These are phyloP conservation scores for Seminavis robusta DNA, from an alignment of 108 stramenopile genomes.

Conservation along the genomic window DNA sequence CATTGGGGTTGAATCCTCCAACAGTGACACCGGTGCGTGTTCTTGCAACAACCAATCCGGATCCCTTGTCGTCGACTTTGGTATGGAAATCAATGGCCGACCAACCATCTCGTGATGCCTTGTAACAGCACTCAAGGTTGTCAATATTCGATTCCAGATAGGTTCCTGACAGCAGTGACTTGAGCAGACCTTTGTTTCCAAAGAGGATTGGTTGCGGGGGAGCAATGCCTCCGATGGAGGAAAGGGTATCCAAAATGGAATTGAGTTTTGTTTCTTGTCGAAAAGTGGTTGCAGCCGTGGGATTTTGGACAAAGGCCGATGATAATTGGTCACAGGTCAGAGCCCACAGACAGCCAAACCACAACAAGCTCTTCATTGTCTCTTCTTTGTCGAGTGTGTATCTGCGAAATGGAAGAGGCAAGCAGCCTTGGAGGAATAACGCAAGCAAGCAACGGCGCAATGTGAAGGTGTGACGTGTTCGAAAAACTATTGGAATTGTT, in stretches of 20 bases:
- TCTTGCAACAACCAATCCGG: constrained; percentile 59
- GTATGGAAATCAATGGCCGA: constrained; percentile 74
- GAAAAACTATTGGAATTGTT: too few species aligned
- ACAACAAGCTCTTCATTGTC: too few species aligned
- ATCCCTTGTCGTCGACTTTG: constrained; percentile 61
- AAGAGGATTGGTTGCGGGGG: background rate
- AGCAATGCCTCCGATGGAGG: background rate
- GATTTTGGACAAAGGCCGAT: too few species aligned
- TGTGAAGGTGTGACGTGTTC: too few species aligned
- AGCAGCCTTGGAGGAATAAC: too few species aligned
- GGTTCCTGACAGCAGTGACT: background rate
- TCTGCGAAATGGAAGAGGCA: too few species aligned
- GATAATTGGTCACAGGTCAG: too few species aligned
- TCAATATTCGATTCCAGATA: too few species aligned
- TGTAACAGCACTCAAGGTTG: constrained; percentile 32
- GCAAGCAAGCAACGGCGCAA: too few species aligned
- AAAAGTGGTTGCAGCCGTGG: too few species aligned
- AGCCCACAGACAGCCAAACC: too few species aligned
- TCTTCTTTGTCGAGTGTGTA: too few species aligned
- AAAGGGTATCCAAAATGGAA: background rate
- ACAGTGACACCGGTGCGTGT: constrained; percentile 48
- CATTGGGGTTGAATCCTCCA: constrained; percentile 75
- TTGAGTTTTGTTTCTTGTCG: background rate
- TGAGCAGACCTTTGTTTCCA: background rate
- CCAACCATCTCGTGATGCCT: constrained; percentile 74